A percentile compares a stretch with the other conserved stretches of the same genome.
phyloP scores from a whole-genome alignment of 2,329 filamentous ascomycete species.

The Calonectria fujianensis region DNA sequence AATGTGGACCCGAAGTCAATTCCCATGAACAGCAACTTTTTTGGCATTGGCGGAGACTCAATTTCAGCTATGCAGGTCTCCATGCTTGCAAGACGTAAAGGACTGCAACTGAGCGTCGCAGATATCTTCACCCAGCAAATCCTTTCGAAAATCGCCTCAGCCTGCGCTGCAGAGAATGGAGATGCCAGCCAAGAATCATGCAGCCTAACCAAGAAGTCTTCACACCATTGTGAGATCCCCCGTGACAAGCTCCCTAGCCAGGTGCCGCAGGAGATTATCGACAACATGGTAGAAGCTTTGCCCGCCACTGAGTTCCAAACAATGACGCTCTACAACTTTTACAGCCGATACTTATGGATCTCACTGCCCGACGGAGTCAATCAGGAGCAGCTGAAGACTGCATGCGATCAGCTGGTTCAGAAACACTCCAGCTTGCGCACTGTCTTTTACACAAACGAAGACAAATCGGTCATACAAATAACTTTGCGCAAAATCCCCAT shows the following conservation, averaged over 20 bases:
- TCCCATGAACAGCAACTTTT: constrained; percentile 16
- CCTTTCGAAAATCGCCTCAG: constrained; percentile 10
- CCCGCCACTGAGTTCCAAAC: constrained; percentile 18
- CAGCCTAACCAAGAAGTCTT: too few relatives aligned
- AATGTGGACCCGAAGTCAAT: neutral
- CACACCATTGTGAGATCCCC: neutral
- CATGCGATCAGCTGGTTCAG: constrained; percentile 10
- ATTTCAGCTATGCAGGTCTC: constrained; percentile 19
- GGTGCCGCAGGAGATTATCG: neutral
- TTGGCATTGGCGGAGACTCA: constrained; percentile 5
- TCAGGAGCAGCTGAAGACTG: neutral
- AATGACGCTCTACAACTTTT: constrained; percentile 10
- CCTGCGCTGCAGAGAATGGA: neutral
- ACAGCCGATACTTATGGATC: constrained; percentile 14
- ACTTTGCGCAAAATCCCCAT: neutral
- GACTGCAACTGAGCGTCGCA: constrained; percentile 3
- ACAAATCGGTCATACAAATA: constrained; percentile 4
- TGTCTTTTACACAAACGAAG: constrained; percentile 8
- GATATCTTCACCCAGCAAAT: constrained; percentile 1
- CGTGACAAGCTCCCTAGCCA: neutral
- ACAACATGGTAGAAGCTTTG: neutral
- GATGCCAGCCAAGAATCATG: neutral
- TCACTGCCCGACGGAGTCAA: neutral
- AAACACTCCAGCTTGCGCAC: constrained; percentile 9
- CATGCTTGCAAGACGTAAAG: constrained; percentile 15